phyloP scores from a whole-genome alignment of 2,329 filamentous ascomycete genomes.

The Graphium sp. region DNA sequence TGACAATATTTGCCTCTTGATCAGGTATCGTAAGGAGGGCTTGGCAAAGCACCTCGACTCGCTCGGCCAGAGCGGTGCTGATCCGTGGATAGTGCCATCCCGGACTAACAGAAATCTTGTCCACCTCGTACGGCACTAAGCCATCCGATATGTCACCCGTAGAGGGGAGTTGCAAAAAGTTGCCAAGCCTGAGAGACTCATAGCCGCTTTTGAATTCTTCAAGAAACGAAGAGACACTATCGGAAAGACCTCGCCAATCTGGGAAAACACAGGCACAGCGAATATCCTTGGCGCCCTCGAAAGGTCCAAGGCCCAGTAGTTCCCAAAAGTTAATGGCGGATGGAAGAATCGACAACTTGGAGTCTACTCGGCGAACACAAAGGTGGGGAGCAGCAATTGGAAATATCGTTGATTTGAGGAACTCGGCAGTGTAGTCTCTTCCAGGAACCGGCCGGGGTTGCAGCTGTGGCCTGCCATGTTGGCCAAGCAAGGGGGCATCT shows the following conservation, averaged over 20 bases:
- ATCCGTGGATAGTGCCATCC: constrained; percentile 4
- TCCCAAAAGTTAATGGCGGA: constrained; percentile 71
- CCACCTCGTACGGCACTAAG: constrained; percentile 30
- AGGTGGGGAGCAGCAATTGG: constrained; percentile 56
- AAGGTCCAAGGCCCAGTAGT: constrained; percentile 56
- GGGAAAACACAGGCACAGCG: constrained; percentile 56
- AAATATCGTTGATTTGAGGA: no score
- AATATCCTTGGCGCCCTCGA: constrained; percentile 54
- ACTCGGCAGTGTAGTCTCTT: constrained; percentile 34
- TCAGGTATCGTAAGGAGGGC: constrained; percentile 23
- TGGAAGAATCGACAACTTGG: constrained; percentile 55
- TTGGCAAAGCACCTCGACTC: constrained; percentile 29
- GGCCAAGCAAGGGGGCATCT: constrained; percentile 32
- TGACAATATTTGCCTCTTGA: constrained; percentile 46
- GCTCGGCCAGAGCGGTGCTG: constrained; percentile 23
- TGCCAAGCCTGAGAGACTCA: constrained; percentile 57
- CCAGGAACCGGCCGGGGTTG: constrained; percentile 28
- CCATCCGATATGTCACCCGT: constrained; percentile 27
- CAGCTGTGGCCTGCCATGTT: constrained; percentile 16
- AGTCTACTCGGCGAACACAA: constrained; percentile 53
- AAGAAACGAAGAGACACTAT: constrained; percentile 46
- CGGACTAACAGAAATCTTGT: constrained; percentile 9
- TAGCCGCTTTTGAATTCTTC: constrained; percentile 53
- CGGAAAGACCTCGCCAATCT: constrained; percentile 41
- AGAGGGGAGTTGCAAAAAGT: constrained; percentile 33